Evolutionary conservation across 148 eudicot species (phyloP).

Genomic region (Chenopodium suecicum): DNA sequence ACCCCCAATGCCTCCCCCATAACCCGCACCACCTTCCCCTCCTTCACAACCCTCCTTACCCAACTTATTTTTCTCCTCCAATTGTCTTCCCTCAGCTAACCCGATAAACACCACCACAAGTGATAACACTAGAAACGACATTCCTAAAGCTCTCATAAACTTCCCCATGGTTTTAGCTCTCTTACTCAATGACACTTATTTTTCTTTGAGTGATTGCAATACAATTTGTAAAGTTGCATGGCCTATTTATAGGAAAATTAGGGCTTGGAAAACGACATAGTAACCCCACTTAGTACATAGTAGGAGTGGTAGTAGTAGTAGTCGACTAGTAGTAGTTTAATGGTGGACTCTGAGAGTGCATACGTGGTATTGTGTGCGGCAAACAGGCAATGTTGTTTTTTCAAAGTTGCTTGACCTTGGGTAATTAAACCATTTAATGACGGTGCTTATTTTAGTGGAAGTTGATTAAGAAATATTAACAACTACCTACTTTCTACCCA

Average conservation of each 20-base stretch:
- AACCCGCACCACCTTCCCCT: conserved; percentile 7
- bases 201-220: conserved; percentile 3
- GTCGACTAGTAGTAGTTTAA: no score
- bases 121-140: conserved; percentile 24
- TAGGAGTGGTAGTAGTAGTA: neutral
- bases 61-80: conserved; percentile 24
- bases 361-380: conserved; percentile 34
- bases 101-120: conserved; percentile 28
- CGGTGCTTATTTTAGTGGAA: conserved; percentile 21
- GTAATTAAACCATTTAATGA: conserved; percentile 25
- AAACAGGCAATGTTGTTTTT: conserved; percentile 20
- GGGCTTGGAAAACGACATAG: conserved; percentile 13
- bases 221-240: neutral
- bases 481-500: conserved; percentile 19
- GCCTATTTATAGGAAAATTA: conserved; percentile 32
- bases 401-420: conserved; percentile 25
- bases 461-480: conserved; percentile 24
- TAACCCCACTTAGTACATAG: conserved; percentile 5
- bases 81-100: conserved; percentile 30
- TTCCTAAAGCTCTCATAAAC: conserved; percentile 22
- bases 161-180: conserved; percentile 22
- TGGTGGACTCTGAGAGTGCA: conserved; percentile 9
- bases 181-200: conserved; percentile 1
- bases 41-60: conserved; percentile 29
- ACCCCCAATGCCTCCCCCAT: conserved; percentile 21